A percentile compares a stretch with the other conserved stretches of the same genome.
These are phyloP conservation scores for Plantago coronopus DNA, from an alignment of 305 asterid genomes.

Conservation along the genomic window DNA sequence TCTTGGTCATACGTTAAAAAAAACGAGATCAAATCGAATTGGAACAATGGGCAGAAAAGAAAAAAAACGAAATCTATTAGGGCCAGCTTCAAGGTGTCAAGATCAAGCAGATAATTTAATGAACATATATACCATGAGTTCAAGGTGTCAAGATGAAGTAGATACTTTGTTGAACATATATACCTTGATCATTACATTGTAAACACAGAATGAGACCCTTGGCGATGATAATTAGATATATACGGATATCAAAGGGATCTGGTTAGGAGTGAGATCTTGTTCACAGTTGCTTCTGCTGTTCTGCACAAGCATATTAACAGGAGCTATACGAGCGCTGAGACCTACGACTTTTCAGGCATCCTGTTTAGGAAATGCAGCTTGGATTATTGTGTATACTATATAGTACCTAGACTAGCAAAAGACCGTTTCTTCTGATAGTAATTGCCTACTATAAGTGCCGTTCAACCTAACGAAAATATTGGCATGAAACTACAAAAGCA, in stretches of 20 bases:
- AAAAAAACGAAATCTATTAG: background rate
- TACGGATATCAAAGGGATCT: background rate
- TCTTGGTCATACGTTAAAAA: too few relatives aligned
- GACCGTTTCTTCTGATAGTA: background rate
- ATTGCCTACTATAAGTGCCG: background rate
- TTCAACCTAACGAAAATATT: background rate
- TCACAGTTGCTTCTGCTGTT: background rate
- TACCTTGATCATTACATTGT: conserved; percentile 2
- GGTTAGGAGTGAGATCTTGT: background rate
- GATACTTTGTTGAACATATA: background rate
- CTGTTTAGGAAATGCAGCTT: conserved; percentile 27
- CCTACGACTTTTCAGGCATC: conserved; percentile 27
- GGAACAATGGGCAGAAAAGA: too few relatives aligned
- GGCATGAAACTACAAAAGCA: background rate
- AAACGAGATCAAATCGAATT: too few relatives aligned
- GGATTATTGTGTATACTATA: too few relatives aligned
- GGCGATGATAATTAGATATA: background rate
- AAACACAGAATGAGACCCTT: background rate
- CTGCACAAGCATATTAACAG: background rate
- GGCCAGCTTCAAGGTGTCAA: background rate
- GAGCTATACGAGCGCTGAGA: conserved; percentile 2
- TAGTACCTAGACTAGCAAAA: background rate
- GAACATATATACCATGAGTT: background rate
- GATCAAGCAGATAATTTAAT: conserved; percentile 2
- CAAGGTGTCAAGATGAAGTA: too few relatives aligned